Evolutionary conservation across 768 basidiomycete species (phyloP), one percentile per base, ranked within the genome.

Genomic region (Scleroderma bovista): DNA sequence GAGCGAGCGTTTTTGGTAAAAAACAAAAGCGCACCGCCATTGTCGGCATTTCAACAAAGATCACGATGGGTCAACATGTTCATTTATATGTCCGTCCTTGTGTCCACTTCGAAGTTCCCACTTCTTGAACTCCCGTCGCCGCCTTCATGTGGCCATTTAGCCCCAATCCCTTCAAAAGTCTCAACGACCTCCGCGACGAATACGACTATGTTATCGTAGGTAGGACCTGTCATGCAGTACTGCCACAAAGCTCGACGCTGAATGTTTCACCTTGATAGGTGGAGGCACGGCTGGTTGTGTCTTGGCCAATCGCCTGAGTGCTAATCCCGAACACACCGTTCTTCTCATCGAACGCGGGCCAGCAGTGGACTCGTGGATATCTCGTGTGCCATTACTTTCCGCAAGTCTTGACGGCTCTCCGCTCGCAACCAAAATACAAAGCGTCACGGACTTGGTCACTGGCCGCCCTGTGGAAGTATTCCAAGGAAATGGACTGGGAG

Each of bases 211-310:
- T 50, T 8, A 32, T 50, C 12, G 34, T 50, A 26, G 48, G 48
- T 50, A 22, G 9, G 48, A 36, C 7, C 16, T 12, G 1, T 31
- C 26, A 29, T 29, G n/a, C n/a, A n/a, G n/a, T n/a, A n/a, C n/a
- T 29, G 26, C 5, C 9, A 29, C 26, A 9, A 9, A 4, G 9
- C 5, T 29, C 26, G 9, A 9, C 26, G 9, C 26, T 29, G 4
- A 29, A 29, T 29, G 10, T 7, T 22, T 22, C 22, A 11, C 23
- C 10, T 10, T 3, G 15, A 47, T 16, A 47, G 46, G 46, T 23
- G 72, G 72, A 20, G 72, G 72, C 12, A 72, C 72, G 0, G 69
- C 71, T 11, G 72, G 72, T n/a, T 72, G 70, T 39, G 69, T 67
- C 13, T 54, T 75, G 6, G 72, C 72, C 6, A 57, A 59, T 23